Base-by-base conservation (phyloP, 2,329 filamentous ascomycete genomes). In the Aspergillus caelatus region DNA sequence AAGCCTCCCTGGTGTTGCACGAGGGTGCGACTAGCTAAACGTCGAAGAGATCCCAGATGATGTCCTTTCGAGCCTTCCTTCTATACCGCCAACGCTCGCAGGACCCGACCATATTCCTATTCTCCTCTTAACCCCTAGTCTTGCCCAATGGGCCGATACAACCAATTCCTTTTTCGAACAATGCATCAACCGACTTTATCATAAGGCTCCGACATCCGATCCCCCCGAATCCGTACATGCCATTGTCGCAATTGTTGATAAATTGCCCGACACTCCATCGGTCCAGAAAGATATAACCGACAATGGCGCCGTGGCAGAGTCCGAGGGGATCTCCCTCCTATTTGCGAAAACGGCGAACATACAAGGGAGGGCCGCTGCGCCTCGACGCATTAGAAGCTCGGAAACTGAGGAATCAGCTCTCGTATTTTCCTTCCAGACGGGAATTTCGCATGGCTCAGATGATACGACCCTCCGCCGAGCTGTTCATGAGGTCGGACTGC, bases 101-200 rank as follows among this genome's bases (percentile, higher is more conserved):
- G 61, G 62, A 23, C 41, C 65, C 46, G 61, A 63, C 34, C 66
- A 70, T 60, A 67, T 75, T 10, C 75, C 76, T 19, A 52, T 80
- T 43, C 61, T 80, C 26, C 72, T 80, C 55, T 72, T 74, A 45
- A 80, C 78, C 1, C 75, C 78, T 1, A 67, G 68, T 11, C 79
- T 80, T 57, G 76, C 78, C 8, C 68, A 72, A 57, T 80, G 77
- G 77, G 68, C 76, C 50, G 73, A 78, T 56, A 60, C 73, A n/a
- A 61, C 71, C 23, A 65, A 68, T 56, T 52, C 66, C 9, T 78
- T 79, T 45, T 68, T 79, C 5, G 67, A 69, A 36, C 65, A 73
- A 58, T 72, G 74, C 26, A 65, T 79, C 36, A 69, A 68, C 52
- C 69, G 67, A 39, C 57, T 78, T 10, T 73, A 75, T 62, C 55